phyloP scores from a whole-genome alignment of 2,329 filamentous ascomycete genomes.

The Sclerotinia nivalis region DNA sequence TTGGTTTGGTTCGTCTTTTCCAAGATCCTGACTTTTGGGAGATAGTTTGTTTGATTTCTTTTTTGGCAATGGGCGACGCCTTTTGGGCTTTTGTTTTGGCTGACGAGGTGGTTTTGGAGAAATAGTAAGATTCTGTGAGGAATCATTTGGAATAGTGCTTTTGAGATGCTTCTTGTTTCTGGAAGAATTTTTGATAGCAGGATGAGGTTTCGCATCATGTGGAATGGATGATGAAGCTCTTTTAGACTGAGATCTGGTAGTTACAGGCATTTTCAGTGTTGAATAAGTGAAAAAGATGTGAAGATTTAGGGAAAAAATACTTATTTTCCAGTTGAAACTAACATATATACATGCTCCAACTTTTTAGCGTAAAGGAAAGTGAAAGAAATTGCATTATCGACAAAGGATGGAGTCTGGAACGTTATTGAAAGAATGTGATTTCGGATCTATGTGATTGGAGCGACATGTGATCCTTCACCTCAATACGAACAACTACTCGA shows the following conservation, averaged over 20 bases:
- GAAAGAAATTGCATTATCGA: too few species aligned
- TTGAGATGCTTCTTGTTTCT: too few species aligned
- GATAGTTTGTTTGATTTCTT: neutral
- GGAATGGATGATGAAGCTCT: neutral
- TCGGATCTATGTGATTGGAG: too few species aligned
- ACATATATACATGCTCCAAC: too few species aligned
- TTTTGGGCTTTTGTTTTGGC: neutral
- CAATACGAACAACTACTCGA: too few species aligned
- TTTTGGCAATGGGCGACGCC: too few species aligned
- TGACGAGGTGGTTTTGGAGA: too few species aligned
- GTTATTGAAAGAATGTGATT: too few species aligned
- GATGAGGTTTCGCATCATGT: neutral
- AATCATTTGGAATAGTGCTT: neutral
- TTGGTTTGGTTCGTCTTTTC: neutral
- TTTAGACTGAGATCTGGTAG: neutral
- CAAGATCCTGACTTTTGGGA: neutral
- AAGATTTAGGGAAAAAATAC: neutral
- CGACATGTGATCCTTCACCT: too few species aligned
- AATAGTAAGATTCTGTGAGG: neutral
- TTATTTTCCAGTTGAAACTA: too few species aligned
- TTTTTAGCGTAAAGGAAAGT: too few species aligned
- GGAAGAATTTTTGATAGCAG: neutral
- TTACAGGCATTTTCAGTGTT: neutral
- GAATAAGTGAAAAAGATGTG: neutral
- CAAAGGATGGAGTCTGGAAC: too few species aligned